phyloP scores from a whole-genome alignment of 352 stramenopile genomes.

The Globisporangium alternatum region DNA sequence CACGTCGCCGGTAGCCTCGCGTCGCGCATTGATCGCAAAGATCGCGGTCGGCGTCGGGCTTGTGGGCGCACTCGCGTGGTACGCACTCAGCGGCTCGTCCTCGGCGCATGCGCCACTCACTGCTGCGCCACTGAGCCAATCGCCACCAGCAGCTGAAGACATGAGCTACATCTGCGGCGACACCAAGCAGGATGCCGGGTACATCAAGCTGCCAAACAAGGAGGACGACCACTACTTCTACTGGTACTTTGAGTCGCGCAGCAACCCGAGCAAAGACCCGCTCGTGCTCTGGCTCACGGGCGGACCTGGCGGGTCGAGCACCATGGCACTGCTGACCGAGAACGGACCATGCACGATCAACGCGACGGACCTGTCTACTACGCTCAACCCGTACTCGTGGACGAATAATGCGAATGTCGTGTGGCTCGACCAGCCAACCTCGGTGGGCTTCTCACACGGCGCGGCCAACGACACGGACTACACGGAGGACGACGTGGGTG shows the following conservation, averaged over 20 bases:
- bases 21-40: neutral
- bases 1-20: neutral
- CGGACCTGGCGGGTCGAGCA: slow-evolving; percentile 20
- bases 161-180: slow-evolving; percentile 1
- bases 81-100: neutral
- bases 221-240: neutral
- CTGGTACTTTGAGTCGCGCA: neutral
- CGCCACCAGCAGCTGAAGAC: neutral
- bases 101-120: neutral
- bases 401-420: slow-evolving; percentile 52
- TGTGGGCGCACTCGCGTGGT: neutral
- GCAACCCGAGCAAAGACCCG: neutral
- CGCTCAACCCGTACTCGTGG: slow-evolving; percentile 47
- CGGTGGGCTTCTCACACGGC: slow-evolving; percentile 49
- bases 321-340: slow-evolving; percentile 43
- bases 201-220: neutral
- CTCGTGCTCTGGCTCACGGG: neutral
- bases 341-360: slow-evolving; percentile 53
- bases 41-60: neutral
- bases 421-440: slow-evolving; percentile 54
- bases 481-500: slow-evolving; percentile 28
- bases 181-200: neutral
- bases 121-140: neutral
- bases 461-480: slow-evolving; percentile 22
- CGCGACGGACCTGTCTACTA: slow-evolving; percentile 29